Evolutionary conservation across 2,329 filamentous ascomycete species (phyloP).

Genomic region (Aspergillus novofumigatus): DNA sequence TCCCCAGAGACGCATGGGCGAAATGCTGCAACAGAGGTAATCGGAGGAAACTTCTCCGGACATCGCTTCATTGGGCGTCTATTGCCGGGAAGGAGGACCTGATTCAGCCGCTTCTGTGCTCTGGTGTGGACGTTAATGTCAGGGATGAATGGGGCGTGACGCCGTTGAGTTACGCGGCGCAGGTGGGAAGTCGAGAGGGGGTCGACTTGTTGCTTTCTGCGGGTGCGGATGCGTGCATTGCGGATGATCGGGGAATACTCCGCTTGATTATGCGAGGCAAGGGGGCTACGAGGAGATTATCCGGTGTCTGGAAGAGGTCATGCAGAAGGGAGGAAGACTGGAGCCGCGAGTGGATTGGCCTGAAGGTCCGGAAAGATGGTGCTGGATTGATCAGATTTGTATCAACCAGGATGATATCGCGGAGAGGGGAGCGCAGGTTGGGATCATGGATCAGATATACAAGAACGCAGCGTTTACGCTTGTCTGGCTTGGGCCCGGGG

Average conservation of each 20-base stretch:
- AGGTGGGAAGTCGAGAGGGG: not conserved
- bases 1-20: not conserved
- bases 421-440: slow-evolving; percentile 1
- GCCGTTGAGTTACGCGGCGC: not conserved
- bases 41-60: not conserved
- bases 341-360: not conserved
- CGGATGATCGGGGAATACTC: not conserved
- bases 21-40: not conserved
- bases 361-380: slow-evolving; percentile 2
- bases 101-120: not conserved
- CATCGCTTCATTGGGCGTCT: not conserved
- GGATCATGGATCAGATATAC: slow-evolving; percentile 4
- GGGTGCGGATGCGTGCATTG: not conserved
- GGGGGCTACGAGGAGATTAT: not conserved
- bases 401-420: slow-evolving; percentile 2
- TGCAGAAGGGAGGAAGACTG: not conserved
- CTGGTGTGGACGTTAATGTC: not conserved
- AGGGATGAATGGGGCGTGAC: not conserved
- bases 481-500: slow-evolving; percentile 1
- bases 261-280: not conserved
- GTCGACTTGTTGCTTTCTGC: slow-evolving; percentile 2
- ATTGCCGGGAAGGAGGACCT: not conserved
- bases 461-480: not conserved
- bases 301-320: not conserved
- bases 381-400: slow-evolving; percentile 6